phyloP scores from a whole-genome alignment of 2,329 filamentous ascomycete genomes.

The Hypoxylon sp. region DNA sequence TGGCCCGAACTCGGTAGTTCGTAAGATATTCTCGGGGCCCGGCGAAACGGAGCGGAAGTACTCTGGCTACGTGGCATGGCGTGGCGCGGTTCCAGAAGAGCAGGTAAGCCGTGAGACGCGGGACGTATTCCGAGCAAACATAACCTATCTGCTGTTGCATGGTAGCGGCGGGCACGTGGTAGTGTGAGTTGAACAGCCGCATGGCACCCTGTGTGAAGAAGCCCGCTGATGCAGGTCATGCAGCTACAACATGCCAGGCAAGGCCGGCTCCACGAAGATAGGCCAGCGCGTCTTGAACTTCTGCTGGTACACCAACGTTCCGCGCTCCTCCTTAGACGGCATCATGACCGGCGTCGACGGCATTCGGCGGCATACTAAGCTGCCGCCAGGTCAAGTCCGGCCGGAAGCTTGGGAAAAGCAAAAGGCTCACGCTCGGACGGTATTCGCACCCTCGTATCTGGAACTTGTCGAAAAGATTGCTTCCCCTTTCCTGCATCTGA shows the following conservation, averaged over 20 bases:
- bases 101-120: conserved; percentile 1
- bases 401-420: background rate
- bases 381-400: conserved; percentile 6
- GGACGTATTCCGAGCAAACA: background rate
- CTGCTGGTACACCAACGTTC: conserved; percentile 28
- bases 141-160: background rate
- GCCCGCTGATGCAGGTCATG: background rate
- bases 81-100: background rate
- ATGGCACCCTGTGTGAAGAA: background rate
- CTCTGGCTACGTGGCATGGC: conserved; percentile 2
- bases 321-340: background rate
- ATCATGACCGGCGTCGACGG: conserved; percentile 19
- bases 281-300: conserved; percentile 25
- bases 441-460: background rate
- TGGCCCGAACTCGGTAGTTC: background rate
- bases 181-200: background rate
- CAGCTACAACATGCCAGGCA: conserved; percentile 11
- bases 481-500: background rate
- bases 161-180: background rate
- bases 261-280: conserved; percentile 10
- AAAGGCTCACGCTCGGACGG: background rate
- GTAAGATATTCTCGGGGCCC: background rate
- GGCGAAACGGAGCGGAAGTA: background rate
- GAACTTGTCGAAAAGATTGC: background rate
- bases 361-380: conserved; percentile 14